These are phyloP conservation scores for Senna tora DNA, from an alignment of 306 rosid genomes.

Conservation along the genomic window DNA sequence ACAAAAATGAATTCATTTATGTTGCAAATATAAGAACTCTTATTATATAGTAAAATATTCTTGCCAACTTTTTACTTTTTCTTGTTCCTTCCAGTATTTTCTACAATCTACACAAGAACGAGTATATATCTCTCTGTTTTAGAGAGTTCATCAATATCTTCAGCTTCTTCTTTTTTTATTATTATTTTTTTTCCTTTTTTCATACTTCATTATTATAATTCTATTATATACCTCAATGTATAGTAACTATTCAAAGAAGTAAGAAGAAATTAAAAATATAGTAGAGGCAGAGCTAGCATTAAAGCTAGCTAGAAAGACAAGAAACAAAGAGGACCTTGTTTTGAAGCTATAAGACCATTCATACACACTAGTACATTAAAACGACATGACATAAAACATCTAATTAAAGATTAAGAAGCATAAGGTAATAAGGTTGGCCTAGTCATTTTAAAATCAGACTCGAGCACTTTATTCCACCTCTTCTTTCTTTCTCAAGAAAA, in stretches of 20 bases:
- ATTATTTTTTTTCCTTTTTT: too few species aligned
- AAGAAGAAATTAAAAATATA: not conserved
- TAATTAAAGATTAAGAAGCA: not conserved
- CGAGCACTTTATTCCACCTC: not conserved
- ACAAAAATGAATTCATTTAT: too few species aligned
- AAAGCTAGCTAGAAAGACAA: constrained; percentile 16
- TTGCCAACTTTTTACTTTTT: not conserved
- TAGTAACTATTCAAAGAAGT: not conserved
- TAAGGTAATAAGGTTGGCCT: too few species aligned
- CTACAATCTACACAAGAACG: constrained; percentile 14
- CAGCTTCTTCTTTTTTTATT: not conserved
- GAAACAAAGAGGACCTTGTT: not conserved
- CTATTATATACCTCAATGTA: not conserved
- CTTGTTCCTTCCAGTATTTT: constrained; percentile 35
- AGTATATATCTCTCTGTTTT: not conserved
- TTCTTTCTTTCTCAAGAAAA: not conserved
- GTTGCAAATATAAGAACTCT: not conserved
- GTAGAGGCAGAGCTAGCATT: not conserved
- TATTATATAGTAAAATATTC: not conserved
- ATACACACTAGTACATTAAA: constrained; percentile 27
- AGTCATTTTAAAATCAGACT: constrained; percentile 38
- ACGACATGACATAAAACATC: constrained; percentile 16
- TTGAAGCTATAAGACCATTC: constrained; percentile 17
- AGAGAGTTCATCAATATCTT: not conserved
- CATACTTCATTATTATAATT: not conserved